Percentiles rank a stretch among this genome's conserved stretches.
phyloP scores from a whole-genome alignment of 192 early-diverging fungal species.

The Paraglomus brasilianum region DNA sequence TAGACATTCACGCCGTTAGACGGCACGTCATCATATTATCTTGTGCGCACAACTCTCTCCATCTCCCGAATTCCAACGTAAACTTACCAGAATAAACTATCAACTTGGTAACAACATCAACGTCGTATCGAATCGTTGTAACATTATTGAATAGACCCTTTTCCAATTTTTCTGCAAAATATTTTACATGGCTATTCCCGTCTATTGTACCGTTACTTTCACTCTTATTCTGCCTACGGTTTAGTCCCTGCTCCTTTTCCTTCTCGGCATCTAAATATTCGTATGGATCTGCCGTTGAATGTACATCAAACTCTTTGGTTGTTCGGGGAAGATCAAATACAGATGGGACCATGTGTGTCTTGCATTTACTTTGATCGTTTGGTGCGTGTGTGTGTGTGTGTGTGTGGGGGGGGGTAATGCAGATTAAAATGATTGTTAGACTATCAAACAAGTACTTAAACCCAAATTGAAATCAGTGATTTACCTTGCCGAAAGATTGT shows the following conservation, averaged over 20 bases:
- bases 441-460: constrained; percentile 38
- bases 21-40: not conserved
- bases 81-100: constrained; percentile 56
- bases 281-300: constrained; percentile 8
- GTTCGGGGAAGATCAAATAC: constrained; percentile 16
- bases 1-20: not conserved
- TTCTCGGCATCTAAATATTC: constrained; percentile 24
- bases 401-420: constrained; percentile 36
- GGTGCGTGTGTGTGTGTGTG: constrained; percentile 34
- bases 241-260: not conserved
- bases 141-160: constrained; percentile 34
- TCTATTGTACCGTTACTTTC: constrained; percentile 29
- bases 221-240: constrained; percentile 10
- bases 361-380: constrained; percentile 20
- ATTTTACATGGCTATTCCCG: constrained; percentile 34
- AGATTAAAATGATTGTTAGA: constrained; percentile 36
- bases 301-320: constrained; percentile 28
- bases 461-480: constrained; percentile 46
- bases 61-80: not conserved
- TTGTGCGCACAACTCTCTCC: not conserved
- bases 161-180: constrained; percentile 14
- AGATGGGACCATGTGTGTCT: not conserved
- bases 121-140: constrained; percentile 52
- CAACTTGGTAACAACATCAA: constrained; percentile 60
- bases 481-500: too few relatives aligned